Base-by-base conservation (phyloP, 805 yeast genomes). In the Debaryomyces hansenii region DNA sequence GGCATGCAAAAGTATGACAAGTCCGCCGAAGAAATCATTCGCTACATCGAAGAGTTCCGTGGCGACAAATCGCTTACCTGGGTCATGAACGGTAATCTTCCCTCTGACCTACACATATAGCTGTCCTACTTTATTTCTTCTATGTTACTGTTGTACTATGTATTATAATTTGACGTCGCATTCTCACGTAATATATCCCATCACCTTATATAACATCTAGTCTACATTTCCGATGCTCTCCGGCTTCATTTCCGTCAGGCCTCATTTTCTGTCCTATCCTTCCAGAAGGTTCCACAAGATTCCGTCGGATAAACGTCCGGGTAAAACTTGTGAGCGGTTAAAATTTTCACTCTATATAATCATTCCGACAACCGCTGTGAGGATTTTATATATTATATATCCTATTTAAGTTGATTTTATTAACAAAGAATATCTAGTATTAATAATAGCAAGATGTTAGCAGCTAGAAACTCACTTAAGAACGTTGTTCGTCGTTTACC, bases 31-130 rank as follows among this genome's bases (percentile, higher is more conserved):
- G 75, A 71, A 41, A 67, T 72, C 40, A 70, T 69, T 40, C 55
- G 56, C 27, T 67, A 66, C 46, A 72, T 72, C 41, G 78, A 72
- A 50, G 69, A 67, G 46, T 72, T 66, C 51, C 53, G 77, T 21
- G 75, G 72, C 33, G 74, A 70, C 42, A 70, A 69, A 55, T 63
- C 70, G 32, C 60, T 72, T 41, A 72, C 78, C 4, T 72, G 78
- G 78, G 70, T 72, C 5, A 72, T 72, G 78, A 72, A 72, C 51
- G 77, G 77, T 7, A 69, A 72, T 46, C 57, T 72, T 9, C 78
- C 78, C 3, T 47, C 51, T 5, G 75, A 70, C 47, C 52, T 69
- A 43, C 28, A 46, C 11, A 39, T 24, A 24, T 53, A 40, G 38
- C 28, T 24, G n/a, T 37, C 20, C 15, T 8, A 32, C 24, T 6